These are phyloP conservation scores for Aspergillus ibericus DNA, from an alignment of 2,329 filamentous ascomycete species.

Conservation along the genomic window DNA sequence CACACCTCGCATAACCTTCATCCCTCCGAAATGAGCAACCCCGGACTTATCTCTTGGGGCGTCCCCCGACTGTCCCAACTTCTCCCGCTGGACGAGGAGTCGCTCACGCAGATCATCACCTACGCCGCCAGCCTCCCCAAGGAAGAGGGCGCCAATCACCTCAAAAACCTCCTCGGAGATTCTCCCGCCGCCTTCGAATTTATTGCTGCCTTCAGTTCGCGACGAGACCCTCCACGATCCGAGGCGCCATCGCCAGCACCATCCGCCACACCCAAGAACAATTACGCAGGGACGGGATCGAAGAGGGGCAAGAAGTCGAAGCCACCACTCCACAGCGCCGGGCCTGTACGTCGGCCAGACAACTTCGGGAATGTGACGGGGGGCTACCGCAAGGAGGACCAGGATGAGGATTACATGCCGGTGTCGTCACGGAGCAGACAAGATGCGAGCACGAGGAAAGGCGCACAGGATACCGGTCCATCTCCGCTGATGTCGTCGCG, in stretches of 20 bases:
- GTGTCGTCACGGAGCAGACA: conserved; percentile 42
- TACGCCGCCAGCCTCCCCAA: conserved; percentile 78
- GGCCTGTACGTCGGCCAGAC: conserved; percentile 62
- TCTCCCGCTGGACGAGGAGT: conserved; percentile 80
- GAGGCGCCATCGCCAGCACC: conserved; percentile 30
- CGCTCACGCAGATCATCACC: conserved; percentile 78
- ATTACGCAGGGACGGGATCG: conserved; percentile 8
- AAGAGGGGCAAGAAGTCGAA: conserved; percentile 59
- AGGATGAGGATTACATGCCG: conserved; percentile 72
- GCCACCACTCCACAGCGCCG: conserved; percentile 60
- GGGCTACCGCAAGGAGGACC: conserved; percentile 72
- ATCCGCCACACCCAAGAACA: background rate
- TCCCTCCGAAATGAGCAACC: conserved; percentile 28
- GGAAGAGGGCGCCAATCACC: conserved; percentile 75
- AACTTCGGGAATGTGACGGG: conserved; percentile 65
- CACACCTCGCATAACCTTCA: background rate
- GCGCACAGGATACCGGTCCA: conserved; percentile 23
- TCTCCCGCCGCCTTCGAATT: conserved; percentile 73
- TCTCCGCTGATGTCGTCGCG: conserved; percentile 36
- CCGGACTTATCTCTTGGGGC: conserved; percentile 54
- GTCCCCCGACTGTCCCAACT: conserved; percentile 73
- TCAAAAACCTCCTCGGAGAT: conserved; percentile 85
- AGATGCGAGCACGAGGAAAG: conserved; percentile 12
- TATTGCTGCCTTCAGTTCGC: conserved; percentile 72
- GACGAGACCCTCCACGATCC: conserved; percentile 41